A percentile compares a stretch with the other conserved stretches of the same genome.
phyloP scores from a whole-genome alignment of 305 asterid genomes.

The Fraxinus floribunda region DNA sequence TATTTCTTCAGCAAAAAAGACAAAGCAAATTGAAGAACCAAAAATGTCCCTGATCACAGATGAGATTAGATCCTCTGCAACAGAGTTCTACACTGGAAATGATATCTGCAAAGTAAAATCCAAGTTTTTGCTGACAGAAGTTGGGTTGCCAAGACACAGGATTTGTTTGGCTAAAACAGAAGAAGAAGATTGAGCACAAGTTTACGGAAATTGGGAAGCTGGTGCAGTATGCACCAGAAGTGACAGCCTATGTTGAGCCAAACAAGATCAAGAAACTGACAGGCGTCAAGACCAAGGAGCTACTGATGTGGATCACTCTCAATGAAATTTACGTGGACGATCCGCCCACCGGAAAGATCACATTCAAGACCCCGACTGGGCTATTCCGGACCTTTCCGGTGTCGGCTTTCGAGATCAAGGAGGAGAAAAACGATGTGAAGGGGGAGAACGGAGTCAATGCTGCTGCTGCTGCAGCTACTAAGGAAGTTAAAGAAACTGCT shows the following conservation, averaged over 20 bases:
- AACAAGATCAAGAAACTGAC: conserved; percentile 46
- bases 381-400: conserved; percentile 44
- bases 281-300: conserved; percentile 69
- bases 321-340: conserved; percentile 46
- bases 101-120: conserved; percentile 71
- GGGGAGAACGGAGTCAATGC: background rate
- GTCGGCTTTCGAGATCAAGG: conserved; percentile 43
- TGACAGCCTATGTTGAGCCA: conserved; percentile 53
- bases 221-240: conserved; percentile 49
- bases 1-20: background rate
- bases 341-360: conserved; percentile 51
- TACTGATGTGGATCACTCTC: conserved; percentile 55
- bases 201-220: conserved; percentile 49
- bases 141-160: conserved; percentile 81
- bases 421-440: conserved; percentile 8
- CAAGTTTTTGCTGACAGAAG: conserved; percentile 52
- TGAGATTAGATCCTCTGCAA: conserved; percentile 60
- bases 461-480: background rate
- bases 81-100: conserved; percentile 71
- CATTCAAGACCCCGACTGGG: conserved; percentile 56
- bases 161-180: conserved; percentile 80
- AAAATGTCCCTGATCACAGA: conserved; percentile 59
- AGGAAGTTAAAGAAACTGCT: conserved; percentile 4
- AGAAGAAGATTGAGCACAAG: conserved; percentile 43
- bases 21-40: background rate